Base-by-base conservation (phyloP, 2,329 filamentous ascomycete genomes). In the Trichoderma hamatum region DNA sequence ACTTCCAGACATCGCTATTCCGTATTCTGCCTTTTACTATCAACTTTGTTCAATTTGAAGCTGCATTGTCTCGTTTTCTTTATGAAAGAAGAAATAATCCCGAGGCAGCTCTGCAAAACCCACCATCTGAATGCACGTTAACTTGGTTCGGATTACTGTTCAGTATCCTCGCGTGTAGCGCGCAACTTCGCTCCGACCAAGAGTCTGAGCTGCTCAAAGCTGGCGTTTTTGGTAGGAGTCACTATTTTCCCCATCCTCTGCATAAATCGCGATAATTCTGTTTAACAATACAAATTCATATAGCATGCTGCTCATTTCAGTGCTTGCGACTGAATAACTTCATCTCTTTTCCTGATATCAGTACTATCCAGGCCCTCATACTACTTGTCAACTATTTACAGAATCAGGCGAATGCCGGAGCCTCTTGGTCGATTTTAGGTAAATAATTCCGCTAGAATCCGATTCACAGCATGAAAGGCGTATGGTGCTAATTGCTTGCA, bases 391-490 rank as follows among this genome's bases (percentile, higher is more conserved):
- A 64, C 16, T 64, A 30, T 39, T 6, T 64, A 1, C 61, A 64
- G 30, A 64, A 64, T 28, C 61, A 64, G 21, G 49, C 61, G 3
- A 64, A 64, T 43, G 61, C 46, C 0, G 61, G 61, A 13, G 61
- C 61, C 3, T 64, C 61, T 54, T 54, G 61, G 61, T 64, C 61
- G 32, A 65, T 65, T 16, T 26, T 65, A 46, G 62, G 62, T 65
- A 28, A 46, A 13, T 30, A 43, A 19, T 13, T 28, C 7, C 5
- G 34, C 2, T 16, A n/a, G 2, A 26, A 21, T 19, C 7, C 5
- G 10, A 2, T 7, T n/a, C 13, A 5, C 19, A 16, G n/a, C 0
- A 13, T 39, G 14, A 19, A 16, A 32, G 19, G 5, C 24, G 14
- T 16, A 21, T 14, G 11, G 21, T 58, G n/a, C 61, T 64, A 14